phyloP scores from a whole-genome alignment of 2,329 filamentous ascomycete genomes.

The Penicillium polonicum region DNA sequence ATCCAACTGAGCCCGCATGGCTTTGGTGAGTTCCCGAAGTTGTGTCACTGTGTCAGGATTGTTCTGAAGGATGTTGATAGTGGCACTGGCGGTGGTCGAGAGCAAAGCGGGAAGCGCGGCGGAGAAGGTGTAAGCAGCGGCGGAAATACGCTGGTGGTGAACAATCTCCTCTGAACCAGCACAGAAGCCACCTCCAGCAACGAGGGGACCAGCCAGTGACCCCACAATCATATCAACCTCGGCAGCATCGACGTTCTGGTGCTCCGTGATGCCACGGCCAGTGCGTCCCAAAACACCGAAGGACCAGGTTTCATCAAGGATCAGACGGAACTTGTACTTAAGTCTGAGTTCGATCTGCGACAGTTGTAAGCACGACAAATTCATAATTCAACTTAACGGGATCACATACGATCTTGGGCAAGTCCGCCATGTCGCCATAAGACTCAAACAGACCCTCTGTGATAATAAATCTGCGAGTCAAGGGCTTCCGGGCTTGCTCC shows the following conservation, averaged over 20 bases:
- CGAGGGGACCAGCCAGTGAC: conserved; percentile 83
- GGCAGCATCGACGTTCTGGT: conserved; percentile 89
- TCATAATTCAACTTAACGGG: background rate
- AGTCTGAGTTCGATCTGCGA: conserved; percentile 81
- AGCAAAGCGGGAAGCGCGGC: conserved; percentile 90
- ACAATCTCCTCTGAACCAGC: conserved; percentile 88
- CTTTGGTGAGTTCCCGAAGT: conserved; percentile 80
- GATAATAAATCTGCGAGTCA: conserved; percentile 92
- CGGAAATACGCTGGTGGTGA: conserved; percentile 91
- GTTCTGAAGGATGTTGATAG: conserved; percentile 78
- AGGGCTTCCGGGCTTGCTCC: conserved; percentile 81
- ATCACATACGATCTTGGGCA: conserved; percentile 73
- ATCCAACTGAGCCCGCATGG: conserved; percentile 83
- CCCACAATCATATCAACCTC: conserved; percentile 98
- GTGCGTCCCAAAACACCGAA: conserved; percentile 92
- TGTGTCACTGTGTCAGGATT: conserved; percentile 77
- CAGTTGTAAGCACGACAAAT: conserved; percentile 7
- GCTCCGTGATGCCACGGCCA: conserved; percentile 88
- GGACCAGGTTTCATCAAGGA: conserved; percentile 96
- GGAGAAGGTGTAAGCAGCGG: conserved; percentile 91
- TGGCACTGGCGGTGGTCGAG: conserved; percentile 93
- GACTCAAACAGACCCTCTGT: conserved; percentile 94
- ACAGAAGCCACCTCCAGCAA: conserved; percentile 93
- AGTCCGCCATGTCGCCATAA: conserved; percentile 76
- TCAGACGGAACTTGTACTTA: conserved; percentile 96